Evolutionary conservation across 148 eudicot genomes (phyloP).

Genomic region (Camellia granthamiana): DNA sequence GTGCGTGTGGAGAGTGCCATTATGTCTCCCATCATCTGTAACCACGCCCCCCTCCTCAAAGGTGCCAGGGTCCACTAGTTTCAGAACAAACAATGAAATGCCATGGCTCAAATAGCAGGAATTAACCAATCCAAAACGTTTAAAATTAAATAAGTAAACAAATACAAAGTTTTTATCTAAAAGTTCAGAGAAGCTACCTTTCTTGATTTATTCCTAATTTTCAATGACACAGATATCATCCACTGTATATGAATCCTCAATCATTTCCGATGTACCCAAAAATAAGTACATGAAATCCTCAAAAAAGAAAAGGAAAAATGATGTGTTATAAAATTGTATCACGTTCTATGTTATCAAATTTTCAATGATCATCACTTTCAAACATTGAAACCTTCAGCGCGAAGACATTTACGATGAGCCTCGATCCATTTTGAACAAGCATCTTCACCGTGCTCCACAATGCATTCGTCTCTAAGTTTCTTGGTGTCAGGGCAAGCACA

Average conservation of each 20-base stretch:
- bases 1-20: too few relatives aligned
- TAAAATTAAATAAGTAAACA: not conserved
- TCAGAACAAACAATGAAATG: not conserved
- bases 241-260: not conserved
- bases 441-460: conserved; percentile 83
- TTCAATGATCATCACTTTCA: conserved; percentile 21
- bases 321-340: conserved; percentile 12
- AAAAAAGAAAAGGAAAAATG: conserved; percentile 5
- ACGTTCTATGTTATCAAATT: not conserved
- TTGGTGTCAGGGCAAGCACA: conserved; percentile 97
- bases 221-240: not conserved
- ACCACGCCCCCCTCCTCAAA: too few relatives aligned
- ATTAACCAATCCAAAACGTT: not conserved
- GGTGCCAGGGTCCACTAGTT: not conserved
- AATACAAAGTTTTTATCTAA: not conserved
- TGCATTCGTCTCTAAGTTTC: conserved; percentile 85
- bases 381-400: conserved; percentile 91
- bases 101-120: not conserved
- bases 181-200: not conserved
- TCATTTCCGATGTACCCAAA: too few relatives aligned
- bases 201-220: not conserved
- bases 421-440: conserved; percentile 87
- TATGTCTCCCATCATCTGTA: too few relatives aligned
- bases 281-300: not conserved
- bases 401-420: conserved; percentile 83